Base-by-base conservation (phyloP, 2,329 filamentous ascomycete genomes). In the Botrytis pseudocinerea region DNA sequence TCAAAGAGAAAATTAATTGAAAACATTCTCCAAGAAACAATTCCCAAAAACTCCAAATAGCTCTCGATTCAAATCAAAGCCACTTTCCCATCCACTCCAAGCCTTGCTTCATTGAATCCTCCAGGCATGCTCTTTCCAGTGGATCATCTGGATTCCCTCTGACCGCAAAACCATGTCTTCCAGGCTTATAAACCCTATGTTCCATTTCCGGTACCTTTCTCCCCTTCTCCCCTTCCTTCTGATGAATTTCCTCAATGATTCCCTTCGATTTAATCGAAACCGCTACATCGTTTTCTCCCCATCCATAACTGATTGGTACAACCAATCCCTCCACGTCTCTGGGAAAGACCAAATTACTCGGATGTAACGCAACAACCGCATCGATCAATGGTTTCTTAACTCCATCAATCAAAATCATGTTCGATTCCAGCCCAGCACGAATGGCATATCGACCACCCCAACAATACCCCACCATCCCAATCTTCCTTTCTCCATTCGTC, bases 111-210 rank as follows among this genome's bases (percentile, higher is more conserved):
- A 82, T 80, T 48, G 80, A 81, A 60, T 81, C 81, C 73, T 82
- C 81, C 73, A 82, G 74, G 51, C 78, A 80, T 59, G 75, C 77
- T 72, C 77, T 81, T 76, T 82, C 81, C 66, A 74, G 65, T 16
- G 80, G 79, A 77, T 82, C 79, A 72, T 82, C 82, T 32, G 80
- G 81, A 76, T 82, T 82, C 10, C 82, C 82, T 77, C 82, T 78
- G 2, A 83, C 81, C 51, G 79, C 78, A 77, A 83, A 82, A 0
- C 82, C 81, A 78, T 82, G 81, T 14, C 80, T 74, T 72, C 79
- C 79, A 46, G 79, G 80, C 54, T 77, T 81, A 73, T 82, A 82
- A 48, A 82, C 78, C 73, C 78, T 78, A 71, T 82, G 80, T 73
- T 78, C 77, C 71, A 80, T 77, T 65, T 80, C 80, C 61, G 80